Percentiles rank a stretch among this genome's conserved stretches.
Evolutionary conservation across 495 filamentous ascomycete species (phyloP).

Genomic region (Penicillium chermesinum): DNA sequence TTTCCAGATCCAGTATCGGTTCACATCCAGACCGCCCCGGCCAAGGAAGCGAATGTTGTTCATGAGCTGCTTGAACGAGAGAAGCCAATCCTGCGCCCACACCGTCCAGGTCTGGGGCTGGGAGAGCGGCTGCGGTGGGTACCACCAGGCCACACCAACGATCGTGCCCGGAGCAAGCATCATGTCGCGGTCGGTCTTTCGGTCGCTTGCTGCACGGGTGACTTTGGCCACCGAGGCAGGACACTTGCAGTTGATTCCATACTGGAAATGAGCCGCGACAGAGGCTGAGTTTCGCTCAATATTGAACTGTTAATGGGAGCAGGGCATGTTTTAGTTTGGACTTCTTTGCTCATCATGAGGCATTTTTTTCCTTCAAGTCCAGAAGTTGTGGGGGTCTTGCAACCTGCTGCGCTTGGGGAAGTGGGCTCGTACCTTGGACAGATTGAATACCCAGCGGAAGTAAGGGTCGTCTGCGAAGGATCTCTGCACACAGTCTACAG

Average conservation of each 20-base stretch:
- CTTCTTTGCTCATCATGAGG: not conserved
- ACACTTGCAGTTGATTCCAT: conserved; percentile 54
- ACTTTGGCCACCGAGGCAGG: conserved; percentile 60
- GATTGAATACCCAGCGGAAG: conserved; percentile 56
- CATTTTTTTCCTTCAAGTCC: not conserved
- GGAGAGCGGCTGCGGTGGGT: conserved; percentile 41
- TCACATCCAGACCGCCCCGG: conserved; percentile 56
- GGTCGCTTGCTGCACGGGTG: conserved; percentile 9
- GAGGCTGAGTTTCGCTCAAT: conserved; percentile 55
- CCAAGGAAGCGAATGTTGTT: conserved; percentile 59
- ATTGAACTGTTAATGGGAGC: conserved; percentile 43
- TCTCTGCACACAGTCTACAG: conserved; percentile 51
- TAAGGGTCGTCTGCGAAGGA: conserved; percentile 64
- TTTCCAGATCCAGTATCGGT: conserved; percentile 57
- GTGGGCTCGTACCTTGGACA: conserved; percentile 39
- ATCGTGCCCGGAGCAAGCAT: conserved; percentile 28
- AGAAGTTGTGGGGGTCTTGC: not conserved
- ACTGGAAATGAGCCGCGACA: conserved; percentile 56
- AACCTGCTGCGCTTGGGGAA: conserved; percentile 3
- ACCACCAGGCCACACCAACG: conserved; percentile 62
- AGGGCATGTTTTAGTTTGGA: conserved; percentile 3
- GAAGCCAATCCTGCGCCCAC: conserved; percentile 52
- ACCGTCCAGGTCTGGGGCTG: conserved; percentile 46
- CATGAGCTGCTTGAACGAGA: conserved; percentile 54
- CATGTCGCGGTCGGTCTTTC: conserved; percentile 13